These are phyloP conservation scores for Collybiopsis confluens DNA, from an alignment of 768 basidiomycete genomes.

Conservation along the genomic window DNA sequence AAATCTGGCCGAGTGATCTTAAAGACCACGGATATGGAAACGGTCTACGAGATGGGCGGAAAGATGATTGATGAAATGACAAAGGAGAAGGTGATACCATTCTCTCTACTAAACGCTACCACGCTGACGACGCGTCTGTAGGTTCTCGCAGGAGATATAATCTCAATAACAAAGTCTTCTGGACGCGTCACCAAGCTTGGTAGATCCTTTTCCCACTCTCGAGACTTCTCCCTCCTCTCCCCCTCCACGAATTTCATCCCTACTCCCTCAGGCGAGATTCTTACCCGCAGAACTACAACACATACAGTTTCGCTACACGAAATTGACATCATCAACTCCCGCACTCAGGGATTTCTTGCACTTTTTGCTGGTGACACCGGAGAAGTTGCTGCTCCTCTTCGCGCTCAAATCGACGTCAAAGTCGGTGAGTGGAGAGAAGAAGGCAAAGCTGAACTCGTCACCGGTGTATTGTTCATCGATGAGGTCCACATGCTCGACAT, in stretches of 20 bases:
- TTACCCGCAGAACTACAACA: conserved; percentile 95
- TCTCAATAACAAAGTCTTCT: conserved; percentile 95
- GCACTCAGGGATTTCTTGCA: conserved; percentile 97
- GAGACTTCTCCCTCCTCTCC: conserved; percentile 51
- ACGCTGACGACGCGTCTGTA: not conserved
- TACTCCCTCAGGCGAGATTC: conserved; percentile 96
- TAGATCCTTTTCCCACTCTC: conserved; percentile 91
- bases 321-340: conserved; percentile 98
- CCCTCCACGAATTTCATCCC: conserved; percentile 64
- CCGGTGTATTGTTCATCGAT: conserved; percentile 97
- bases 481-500: conserved; percentile 99
- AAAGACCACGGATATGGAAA: conserved; percentile 99
- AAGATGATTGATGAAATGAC: conserved; percentile 99
- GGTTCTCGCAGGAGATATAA: conserved; percentile 89
- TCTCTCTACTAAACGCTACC: not conserved
- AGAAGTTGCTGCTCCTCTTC: conserved; percentile 95
- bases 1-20: conserved; percentile 97
- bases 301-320: conserved; percentile 98
- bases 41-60: conserved; percentile 94
- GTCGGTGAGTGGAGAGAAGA: conserved; percentile 98
- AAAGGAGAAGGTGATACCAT: conserved; percentile 74
- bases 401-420: conserved; percentile 95
- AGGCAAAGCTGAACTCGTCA: conserved; percentile 96
- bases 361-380: conserved; percentile 95
- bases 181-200: conserved; percentile 97